Evolutionary conservation across 179 eudicot genomes (phyloP), one percentile per base, ranked within the genome.

Genomic region (Actinidia arguta): DNA sequence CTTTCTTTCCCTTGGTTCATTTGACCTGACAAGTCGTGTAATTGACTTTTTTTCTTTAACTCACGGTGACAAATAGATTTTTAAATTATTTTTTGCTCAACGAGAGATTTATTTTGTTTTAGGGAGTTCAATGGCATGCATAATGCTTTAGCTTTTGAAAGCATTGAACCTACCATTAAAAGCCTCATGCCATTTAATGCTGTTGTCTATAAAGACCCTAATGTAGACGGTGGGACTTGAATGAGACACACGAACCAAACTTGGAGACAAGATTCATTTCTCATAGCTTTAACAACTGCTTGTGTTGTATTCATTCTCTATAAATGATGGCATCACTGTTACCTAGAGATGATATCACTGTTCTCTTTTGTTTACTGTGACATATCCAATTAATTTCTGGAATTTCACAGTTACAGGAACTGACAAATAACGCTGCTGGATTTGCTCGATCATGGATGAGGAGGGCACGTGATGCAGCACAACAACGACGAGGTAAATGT

Each of bases 321-420:
- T 17, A 51, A 56, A 24, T 48, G 36, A 24, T 44, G 44, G 10
- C 17, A 39, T 39, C 42, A 39, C 42, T 39, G 42, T 39, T 39
- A 39, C 42, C 42, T 39, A 39, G 46, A 78, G 55, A 24, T 22
- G 13, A 20, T 50, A 36, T 51, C 31, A 6, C 6, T 6, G 13
- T 14, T 17, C 46, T 14, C 20, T n/a, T 68, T 20, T 56, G 14
- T 51, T 50, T 51, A 54, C 67, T 42, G 5, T 54, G 44, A n/a
- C 24, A 20, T 24, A 5, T 67, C 48, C 55, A 5, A 70, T 74
- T 55, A 27, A 80, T 80, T 67, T 80, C 27, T 56, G 75, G 63
- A 74, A 68, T 62, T 50, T 22, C 39, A 46, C 84, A 90, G 90
- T 80, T 90, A 58, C 82, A 82, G 82, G 83, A 84, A 46, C 59